Evolutionary conservation across 306 rosid species (phyloP).

Genomic region (Neltuma alba): DNA sequence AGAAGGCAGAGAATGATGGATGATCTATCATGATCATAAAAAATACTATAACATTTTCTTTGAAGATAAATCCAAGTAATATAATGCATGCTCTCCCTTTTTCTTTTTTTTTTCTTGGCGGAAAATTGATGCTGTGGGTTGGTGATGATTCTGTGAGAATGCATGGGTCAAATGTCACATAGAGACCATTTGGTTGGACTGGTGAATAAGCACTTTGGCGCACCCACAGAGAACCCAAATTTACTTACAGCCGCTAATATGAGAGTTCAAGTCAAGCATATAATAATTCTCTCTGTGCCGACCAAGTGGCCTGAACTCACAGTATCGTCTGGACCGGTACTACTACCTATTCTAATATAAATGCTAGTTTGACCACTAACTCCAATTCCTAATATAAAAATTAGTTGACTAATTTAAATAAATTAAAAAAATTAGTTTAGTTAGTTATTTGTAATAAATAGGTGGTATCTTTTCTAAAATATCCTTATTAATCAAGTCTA

Average conservation of each 20-base stretch:
- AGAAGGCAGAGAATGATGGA: neutral
- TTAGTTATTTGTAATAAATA: too few relatives aligned
- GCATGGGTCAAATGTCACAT: slow-evolving; percentile 1
- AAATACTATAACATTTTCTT: neutral
- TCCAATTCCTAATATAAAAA: too few relatives aligned
- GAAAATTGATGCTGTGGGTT: slow-evolving; percentile 5
- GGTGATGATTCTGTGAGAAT: neutral
- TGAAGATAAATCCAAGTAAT: neutral
- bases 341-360: too few relatives aligned
- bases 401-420: too few relatives aligned
- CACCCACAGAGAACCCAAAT: slow-evolving; percentile 15
- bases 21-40: neutral
- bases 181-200: slow-evolving; percentile 35
- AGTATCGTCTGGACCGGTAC: too few relatives aligned
- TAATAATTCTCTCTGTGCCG: slow-evolving; percentile 20
- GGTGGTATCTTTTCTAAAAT: too few relatives aligned
- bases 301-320: slow-evolving; percentile 9
- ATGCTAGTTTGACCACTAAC: too few relatives aligned
- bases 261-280: slow-evolving; percentile 19
- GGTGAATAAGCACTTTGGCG: slow-evolving; percentile 13
- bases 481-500: too few relatives aligned
- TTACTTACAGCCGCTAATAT: slow-evolving; percentile 26
- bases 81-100: neutral
- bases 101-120: neutral
- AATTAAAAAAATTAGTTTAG: too few relatives aligned